These are phyloP conservation scores for Bruguiera gymnorhiza DNA, from an alignment of 345 rosid species.

Conservation along the genomic window DNA sequence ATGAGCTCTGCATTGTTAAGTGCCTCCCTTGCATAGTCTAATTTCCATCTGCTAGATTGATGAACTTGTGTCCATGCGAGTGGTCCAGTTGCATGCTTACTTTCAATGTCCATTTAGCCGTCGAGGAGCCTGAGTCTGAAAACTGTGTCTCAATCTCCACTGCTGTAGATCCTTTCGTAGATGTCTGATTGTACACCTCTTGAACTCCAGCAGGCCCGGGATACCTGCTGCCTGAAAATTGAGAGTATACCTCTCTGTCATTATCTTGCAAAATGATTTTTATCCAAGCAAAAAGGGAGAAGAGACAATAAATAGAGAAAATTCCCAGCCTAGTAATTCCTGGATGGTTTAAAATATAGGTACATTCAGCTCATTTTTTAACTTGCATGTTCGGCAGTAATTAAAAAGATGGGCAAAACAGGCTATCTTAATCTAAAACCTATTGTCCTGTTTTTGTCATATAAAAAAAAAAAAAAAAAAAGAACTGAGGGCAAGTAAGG, in stretches of 20 bases:
- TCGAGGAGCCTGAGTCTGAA: conserved; percentile 38
- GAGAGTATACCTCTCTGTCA: no score
- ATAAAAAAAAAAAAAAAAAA: no score
- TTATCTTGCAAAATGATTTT: no score
- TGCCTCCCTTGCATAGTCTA: conserved; percentile 45
- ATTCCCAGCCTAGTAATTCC: no score
- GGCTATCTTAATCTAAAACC: no score
- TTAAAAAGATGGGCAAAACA: no score
- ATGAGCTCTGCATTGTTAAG: conserved; percentile 39
- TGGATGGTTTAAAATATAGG: no score
- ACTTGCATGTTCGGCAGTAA: no score
- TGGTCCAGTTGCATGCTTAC: conserved; percentile 20
- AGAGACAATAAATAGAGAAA: background rate
- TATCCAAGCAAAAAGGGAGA: background rate
- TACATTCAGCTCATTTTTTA: no score
- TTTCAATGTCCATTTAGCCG: conserved; percentile 3
- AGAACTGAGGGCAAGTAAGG: no score
- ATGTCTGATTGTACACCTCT: conserved; percentile 15
- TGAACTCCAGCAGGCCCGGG: conserved; percentile 18
- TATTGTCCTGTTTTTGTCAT: no score
- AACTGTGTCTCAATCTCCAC: conserved; percentile 29
- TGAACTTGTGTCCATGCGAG: conserved; percentile 22
- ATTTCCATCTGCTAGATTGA: conserved; percentile 48
- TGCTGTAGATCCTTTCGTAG: conserved; percentile 17
- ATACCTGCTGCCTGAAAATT: no score